phyloP scores from a whole-genome alignment of 108 stramenopile genomes.

The Nitzschia palea region DNA sequence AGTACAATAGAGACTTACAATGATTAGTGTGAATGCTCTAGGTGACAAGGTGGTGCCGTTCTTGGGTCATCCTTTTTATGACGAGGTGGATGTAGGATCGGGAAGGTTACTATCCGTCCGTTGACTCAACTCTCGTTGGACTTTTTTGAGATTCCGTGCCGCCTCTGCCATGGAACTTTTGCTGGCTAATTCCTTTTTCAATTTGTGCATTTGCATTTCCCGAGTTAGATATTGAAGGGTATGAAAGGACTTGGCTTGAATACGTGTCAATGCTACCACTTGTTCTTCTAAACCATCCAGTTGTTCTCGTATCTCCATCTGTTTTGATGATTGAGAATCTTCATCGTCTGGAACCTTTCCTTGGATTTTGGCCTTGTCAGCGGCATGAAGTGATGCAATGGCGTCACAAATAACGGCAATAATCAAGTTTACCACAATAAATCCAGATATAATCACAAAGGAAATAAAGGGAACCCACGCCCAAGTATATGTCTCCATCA shows the following conservation, averaged over 20 bases:
- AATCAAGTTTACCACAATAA: slow-evolving; percentile 76
- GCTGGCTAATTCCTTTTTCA: slow-evolving; percentile 19
- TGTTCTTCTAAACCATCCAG: slow-evolving; percentile 42
- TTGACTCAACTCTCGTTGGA: slow-evolving; percentile 2
- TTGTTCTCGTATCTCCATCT: slow-evolving; percentile 31
- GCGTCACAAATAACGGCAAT: slow-evolving; percentile 86
- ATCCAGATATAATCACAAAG: slow-evolving; percentile 74
- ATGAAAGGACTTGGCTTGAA: slow-evolving; percentile 43
- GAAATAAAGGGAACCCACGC: slow-evolving; percentile 60
- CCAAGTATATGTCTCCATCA: slow-evolving; percentile 51
- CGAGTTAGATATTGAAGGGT: slow-evolving; percentile 36
- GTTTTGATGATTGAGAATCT: slow-evolving; percentile 11
- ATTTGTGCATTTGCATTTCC: slow-evolving; percentile 35
- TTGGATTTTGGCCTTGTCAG: slow-evolving; percentile 52
- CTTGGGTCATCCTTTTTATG: no score
- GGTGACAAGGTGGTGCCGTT: no score
- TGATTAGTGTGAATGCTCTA: no score
- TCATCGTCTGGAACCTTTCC: slow-evolving; percentile 37
- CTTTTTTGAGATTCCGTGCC: background rate
- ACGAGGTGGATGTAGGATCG: no score
- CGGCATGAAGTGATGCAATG: slow-evolving; percentile 48
- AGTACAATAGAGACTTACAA: no score
- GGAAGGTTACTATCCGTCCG: no score
- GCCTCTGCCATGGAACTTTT: slow-evolving; percentile 1
- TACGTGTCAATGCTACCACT: slow-evolving; percentile 41